A percentile compares a stretch with the other conserved stretches of the same genome.
phyloP scores from a whole-genome alignment of 345 rosid genomes.

The Lepidium didymum region DNA sequence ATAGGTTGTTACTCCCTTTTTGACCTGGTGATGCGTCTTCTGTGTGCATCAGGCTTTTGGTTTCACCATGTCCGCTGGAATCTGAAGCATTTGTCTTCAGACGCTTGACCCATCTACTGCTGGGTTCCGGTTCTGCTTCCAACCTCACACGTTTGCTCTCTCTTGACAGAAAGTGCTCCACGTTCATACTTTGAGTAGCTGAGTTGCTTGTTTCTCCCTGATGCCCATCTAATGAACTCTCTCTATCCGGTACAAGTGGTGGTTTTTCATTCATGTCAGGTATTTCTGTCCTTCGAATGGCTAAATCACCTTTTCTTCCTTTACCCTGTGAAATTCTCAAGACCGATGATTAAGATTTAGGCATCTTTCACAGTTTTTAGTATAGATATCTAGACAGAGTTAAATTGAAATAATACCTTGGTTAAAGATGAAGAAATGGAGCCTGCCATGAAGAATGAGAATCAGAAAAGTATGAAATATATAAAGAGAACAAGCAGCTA shows the following conservation, averaged over 20 bases:
- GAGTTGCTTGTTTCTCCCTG: constrained; percentile 55
- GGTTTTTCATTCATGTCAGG: constrained; percentile 50
- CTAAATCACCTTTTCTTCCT: constrained; percentile 21
- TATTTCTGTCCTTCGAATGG: constrained; percentile 23
- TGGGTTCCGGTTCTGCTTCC: constrained; percentile 39
- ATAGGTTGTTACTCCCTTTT: constrained; percentile 30
- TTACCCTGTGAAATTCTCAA: constrained; percentile 12
- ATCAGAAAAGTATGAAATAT: constrained; percentile 12
- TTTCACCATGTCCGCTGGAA: constrained; percentile 31
- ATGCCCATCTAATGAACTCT: constrained; percentile 23
- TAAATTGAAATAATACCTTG: constrained; percentile 41
- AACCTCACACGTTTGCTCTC: constrained; percentile 34
- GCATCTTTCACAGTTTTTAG: background rate
- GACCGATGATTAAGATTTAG: background rate
- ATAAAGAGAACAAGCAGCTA: background rate
- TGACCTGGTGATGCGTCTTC: constrained; percentile 37
- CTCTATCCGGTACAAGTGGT: constrained; percentile 29
- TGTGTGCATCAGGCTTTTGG: constrained; percentile 34
- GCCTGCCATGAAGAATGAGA: constrained; percentile 38
- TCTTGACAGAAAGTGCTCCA: constrained; percentile 37
- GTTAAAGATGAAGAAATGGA: constrained; percentile 33
- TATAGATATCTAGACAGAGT: background rate
- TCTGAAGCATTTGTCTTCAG: constrained; percentile 41
- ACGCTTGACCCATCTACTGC: constrained; percentile 79
- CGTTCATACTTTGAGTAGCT: constrained; percentile 68